Percentiles rank a stretch among this genome's conserved stretches.
phyloP scores from a whole-genome alignment of 352 stramenopile species.

The Phytophthora citricola region DNA sequence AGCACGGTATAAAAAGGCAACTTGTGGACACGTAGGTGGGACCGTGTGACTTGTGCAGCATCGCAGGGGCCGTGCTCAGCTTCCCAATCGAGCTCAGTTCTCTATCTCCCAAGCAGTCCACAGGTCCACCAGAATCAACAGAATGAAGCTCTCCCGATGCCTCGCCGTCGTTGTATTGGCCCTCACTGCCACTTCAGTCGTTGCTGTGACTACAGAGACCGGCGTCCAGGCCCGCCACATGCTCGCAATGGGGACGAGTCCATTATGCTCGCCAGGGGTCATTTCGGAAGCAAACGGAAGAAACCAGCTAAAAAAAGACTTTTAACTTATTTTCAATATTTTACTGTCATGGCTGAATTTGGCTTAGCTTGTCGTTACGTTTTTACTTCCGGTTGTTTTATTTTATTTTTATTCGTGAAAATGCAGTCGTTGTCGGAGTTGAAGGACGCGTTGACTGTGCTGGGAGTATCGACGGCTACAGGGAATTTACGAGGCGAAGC shows the following conservation, averaged over 20 bases:
- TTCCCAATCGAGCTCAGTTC: slow-evolving; percentile 13
- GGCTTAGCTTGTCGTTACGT: neutral
- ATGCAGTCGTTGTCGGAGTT: slow-evolving; percentile 36
- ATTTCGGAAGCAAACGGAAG: neutral
- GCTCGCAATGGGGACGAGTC: slow-evolving; percentile 17
- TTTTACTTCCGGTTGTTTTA: too few species aligned
- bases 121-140: neutral
- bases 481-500: slow-evolving; percentile 42
- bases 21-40: neutral
- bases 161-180: slow-evolving; percentile 3
- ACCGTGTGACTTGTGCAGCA: slow-evolving; percentile 1
- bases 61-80: neutral
- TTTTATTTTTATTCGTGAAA: neutral
- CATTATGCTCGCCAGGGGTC: neutral
- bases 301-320: neutral
- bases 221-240: slow-evolving; percentile 16
- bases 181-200: neutral
- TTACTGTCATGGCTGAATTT: neutral
- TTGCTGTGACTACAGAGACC: slow-evolving; percentile 17
- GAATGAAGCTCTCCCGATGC: slow-evolving; percentile 27
- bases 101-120: slow-evolving; percentile 6
- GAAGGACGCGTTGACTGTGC: slow-evolving; percentile 39
- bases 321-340: neutral
- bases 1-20: neutral
- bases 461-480: slow-evolving; percentile 47